A percentile compares a stretch with the other conserved stretches of the same genome.
phyloP scores from a whole-genome alignment of 306 rosid genomes.

The Pueraria montana region DNA sequence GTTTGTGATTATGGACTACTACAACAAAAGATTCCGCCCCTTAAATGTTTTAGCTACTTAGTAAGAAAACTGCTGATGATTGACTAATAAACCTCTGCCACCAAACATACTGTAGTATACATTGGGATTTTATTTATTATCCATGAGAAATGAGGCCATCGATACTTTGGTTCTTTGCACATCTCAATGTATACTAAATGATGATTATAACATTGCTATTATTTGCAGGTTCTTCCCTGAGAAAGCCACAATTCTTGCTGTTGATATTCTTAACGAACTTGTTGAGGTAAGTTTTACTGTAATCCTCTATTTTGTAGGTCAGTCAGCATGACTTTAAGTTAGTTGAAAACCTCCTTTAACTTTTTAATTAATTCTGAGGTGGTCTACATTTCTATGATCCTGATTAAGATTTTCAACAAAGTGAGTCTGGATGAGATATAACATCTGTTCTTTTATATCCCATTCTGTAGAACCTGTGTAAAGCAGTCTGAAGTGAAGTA shows the following conservation, averaged over 20 bases:
- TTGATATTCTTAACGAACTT: constrained; percentile 76
- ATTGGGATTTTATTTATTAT: constrained; percentile 22
- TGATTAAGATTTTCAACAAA: constrained; percentile 23
- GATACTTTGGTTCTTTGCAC: constrained; percentile 4
- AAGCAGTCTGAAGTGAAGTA: constrained; percentile 29
- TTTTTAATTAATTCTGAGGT: constrained; percentile 8
- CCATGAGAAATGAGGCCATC: constrained; percentile 21
- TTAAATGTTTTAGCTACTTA: background rate
- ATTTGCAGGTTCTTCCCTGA: constrained; percentile 91
- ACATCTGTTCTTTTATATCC: constrained; percentile 33
- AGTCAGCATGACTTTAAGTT: background rate
- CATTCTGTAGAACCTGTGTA: background rate
- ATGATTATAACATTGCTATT: constrained; percentile 36
- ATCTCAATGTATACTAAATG: constrained; percentile 15
- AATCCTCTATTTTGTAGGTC: constrained; percentile 31
- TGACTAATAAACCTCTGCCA: background rate
- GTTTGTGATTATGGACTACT: too few relatives aligned
- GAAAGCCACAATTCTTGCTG: constrained; percentile 76
- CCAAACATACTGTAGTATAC: background rate
- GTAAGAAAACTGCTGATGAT: background rate
- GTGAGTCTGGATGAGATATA: constrained; percentile 5
- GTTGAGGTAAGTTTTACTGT: constrained; percentile 67
- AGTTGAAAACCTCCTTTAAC: background rate
- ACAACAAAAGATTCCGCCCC: background rate
- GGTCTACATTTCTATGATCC: background rate